These are phyloP conservation scores for Fomitopsis schrenkii DNA, from an alignment of 1,284 basidiomycete genomes.

Conservation along the genomic window DNA sequence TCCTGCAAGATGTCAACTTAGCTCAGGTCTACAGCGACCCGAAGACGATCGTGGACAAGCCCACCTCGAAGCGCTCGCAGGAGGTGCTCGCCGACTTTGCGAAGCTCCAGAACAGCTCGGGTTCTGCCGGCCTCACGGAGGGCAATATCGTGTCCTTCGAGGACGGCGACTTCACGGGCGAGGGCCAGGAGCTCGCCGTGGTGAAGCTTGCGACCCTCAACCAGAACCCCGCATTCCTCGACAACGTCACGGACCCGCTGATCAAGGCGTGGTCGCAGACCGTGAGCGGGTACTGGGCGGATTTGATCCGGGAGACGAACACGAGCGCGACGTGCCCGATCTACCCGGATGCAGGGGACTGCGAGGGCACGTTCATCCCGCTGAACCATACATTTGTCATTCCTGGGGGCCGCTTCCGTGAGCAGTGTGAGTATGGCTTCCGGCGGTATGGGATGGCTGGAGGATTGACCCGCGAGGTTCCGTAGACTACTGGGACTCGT, in stretches of 20 bases:
- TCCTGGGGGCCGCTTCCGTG: slow-evolving; percentile 75
- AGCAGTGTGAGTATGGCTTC: slow-evolving; percentile 48
- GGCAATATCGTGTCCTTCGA: slow-evolving; percentile 68
- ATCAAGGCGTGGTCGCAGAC: slow-evolving; percentile 70
- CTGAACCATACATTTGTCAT: slow-evolving; percentile 89
- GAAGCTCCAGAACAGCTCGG: slow-evolving; percentile 36
- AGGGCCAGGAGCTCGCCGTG: slow-evolving; percentile 79
- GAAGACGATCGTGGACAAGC: slow-evolving; percentile 92
- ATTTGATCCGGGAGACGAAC: slow-evolving; percentile 78
- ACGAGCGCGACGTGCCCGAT: slow-evolving; percentile 57
- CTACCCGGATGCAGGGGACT: slow-evolving; percentile 44
- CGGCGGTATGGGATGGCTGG: neutral
- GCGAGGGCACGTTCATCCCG: slow-evolving; percentile 83
- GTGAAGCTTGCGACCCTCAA: slow-evolving; percentile 61
- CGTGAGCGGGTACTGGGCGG: slow-evolving; percentile 82
- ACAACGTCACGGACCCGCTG: slow-evolving; percentile 69
- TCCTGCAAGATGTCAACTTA: slow-evolving; percentile 84
- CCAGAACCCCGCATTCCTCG: slow-evolving; percentile 63
- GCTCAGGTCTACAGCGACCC: slow-evolving; percentile 75
- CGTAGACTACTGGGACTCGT: slow-evolving; percentile 79
- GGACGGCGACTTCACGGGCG: slow-evolving; percentile 75
- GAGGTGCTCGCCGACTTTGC: slow-evolving; percentile 71
- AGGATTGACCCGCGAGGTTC: too few species aligned
- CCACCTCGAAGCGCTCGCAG: slow-evolving; percentile 63
- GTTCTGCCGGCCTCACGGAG: slow-evolving; percentile 40